Percentiles rank a stretch among this genome's conserved stretches.
These are phyloP conservation scores for Globisporangium cylindrosporum DNA, from an alignment of 352 stramenopile species.

Conservation along the genomic window DNA sequence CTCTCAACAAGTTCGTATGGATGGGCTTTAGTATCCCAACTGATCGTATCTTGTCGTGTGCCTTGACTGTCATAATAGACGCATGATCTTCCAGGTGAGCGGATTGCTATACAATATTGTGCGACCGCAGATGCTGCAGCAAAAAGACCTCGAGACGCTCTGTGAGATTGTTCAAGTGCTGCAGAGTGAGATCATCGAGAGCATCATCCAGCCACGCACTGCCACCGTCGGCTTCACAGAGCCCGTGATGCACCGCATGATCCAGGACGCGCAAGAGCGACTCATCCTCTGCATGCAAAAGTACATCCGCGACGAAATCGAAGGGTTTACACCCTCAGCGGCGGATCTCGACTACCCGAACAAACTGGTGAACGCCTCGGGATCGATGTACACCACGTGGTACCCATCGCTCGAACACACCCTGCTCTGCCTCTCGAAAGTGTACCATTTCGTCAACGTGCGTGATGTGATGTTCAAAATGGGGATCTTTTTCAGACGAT, in stretches of 20 bases:
- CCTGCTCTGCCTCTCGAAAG: constrained; percentile 81
- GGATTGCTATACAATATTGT: constrained; percentile 68
- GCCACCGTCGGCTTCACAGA: constrained; percentile 54
- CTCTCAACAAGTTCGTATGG: neutral
- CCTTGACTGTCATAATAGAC: constrained; percentile 24
- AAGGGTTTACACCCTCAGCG: constrained; percentile 56
- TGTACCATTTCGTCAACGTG: constrained; percentile 84
- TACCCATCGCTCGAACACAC: constrained; percentile 83
- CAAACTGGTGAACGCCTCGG: constrained; percentile 43
- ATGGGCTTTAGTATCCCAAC: neutral
- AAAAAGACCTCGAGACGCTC: constrained; percentile 74
- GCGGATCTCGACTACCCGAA: constrained; percentile 71
- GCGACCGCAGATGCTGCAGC: constrained; percentile 60
- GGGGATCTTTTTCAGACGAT: neutral
- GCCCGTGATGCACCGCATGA: constrained; percentile 80
- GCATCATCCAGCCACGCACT: constrained; percentile 51
- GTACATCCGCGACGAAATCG: constrained; percentile 81
- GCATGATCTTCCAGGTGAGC: constrained; percentile 77
- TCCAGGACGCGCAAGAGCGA: constrained; percentile 79
- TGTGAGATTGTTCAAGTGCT: constrained; percentile 82
- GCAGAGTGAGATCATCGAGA: constrained; percentile 74
- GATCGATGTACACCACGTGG: constrained; percentile 75
- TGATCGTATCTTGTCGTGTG: neutral
- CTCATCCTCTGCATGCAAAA: constrained; percentile 84
- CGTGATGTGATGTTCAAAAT: neutral